Evolutionary conservation across 2,329 filamentous ascomycete genomes (phyloP), one percentile per base, ranked within the genome.

Genomic region (Tolypocladium ovalisporum): DNA sequence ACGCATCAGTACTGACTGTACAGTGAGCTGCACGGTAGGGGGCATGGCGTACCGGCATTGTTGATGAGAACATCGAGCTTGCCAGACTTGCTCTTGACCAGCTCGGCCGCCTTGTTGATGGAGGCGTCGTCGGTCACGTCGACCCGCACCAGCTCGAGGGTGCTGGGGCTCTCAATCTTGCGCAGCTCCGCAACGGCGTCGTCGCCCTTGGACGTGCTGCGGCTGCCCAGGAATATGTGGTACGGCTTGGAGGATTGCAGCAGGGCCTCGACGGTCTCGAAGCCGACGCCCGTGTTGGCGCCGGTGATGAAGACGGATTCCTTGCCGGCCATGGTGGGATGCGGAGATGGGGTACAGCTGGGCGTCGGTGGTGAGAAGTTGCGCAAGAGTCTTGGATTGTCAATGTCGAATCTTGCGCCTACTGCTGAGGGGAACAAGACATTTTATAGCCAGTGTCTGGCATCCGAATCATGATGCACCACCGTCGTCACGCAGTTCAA

Each of bases 261-360:
- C 0, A 87, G 70, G 1, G 80, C 77, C 60, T 79, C 83, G 54
- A 85, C 76, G 9, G 73, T 76, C 61, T 86, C 78, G 40, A 76
- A 79, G 3, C 85, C 84, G 24, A 87, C 76, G 19, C 83, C 83
- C 0, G 78, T 84, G 62, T 84, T 86, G 59, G 74, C 82, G 39
- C 84, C 83, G 2, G 83, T 86, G 60, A 86, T 76, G 49, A 86
- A 67, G n/a, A 84, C 66, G 59, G 81, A 71, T 47, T 66, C 66
- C 61, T 64, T 67, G 54, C n/a, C 39, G 1, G 55, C n/a, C 49
- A 53, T 49, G 44, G 22, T 36, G n/a, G 27, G 8, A 32, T 15
- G 34, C 36, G 12, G 7, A 29, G 44, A 15, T 36, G n/a, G 27
- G 8, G 51, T 15, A n/a, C 36, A 19, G 7, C 15, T 15, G 15